Conservation (phyloP, 2,329 filamentous ascomycete genomes). For the Hypoxylon sp. region DNA sequence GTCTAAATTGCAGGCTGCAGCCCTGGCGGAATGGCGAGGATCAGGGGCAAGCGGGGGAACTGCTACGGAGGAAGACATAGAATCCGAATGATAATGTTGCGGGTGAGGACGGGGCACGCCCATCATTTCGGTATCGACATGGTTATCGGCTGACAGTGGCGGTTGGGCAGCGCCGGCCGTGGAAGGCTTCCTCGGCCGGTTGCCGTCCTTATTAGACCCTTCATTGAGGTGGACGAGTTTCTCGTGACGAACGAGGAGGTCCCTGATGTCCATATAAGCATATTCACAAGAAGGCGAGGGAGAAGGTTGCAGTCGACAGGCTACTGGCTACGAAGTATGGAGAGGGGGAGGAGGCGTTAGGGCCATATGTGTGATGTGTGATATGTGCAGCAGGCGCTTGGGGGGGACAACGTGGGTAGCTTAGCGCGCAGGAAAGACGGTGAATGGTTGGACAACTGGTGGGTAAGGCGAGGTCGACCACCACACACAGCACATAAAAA, state of each 20-base stretch:
- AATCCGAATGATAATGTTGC: constrained; percentile 60
- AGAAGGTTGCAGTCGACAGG: constrained; percentile 33
- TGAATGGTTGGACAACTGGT: constrained; percentile 46
- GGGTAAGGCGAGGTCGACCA: constrained; percentile 41
- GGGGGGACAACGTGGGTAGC: constrained; percentile 40
- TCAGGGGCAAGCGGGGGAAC: constrained; percentile 62
- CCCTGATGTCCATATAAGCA: constrained; percentile 75
- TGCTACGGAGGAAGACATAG: constrained; percentile 57
- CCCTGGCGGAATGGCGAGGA: constrained; percentile 62
- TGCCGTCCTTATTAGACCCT: constrained; percentile 67
- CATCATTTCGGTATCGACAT: constrained; percentile 64
- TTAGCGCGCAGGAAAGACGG: constrained; percentile 48
- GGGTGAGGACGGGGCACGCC: constrained; percentile 58
- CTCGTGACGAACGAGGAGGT: constrained; percentile 74
- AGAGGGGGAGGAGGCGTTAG: constrained; percentile 37
- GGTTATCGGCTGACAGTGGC: constrained; percentile 63
- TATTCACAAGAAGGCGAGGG: constrained; percentile 50
- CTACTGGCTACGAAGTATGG: constrained; percentile 36
- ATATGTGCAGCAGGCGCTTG: constrained; percentile 25
- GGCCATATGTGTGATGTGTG: constrained; percentile 36
- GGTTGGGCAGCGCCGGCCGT: constrained; percentile 61
- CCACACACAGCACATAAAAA: constrained; percentile 31
- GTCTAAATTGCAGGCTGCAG: constrained; percentile 69
- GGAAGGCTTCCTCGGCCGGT: constrained; percentile 67
- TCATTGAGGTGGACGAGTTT: constrained; percentile 76